phyloP scores from a whole-genome alignment of 345 rosid species.

The Lepidium aucheri region DNA sequence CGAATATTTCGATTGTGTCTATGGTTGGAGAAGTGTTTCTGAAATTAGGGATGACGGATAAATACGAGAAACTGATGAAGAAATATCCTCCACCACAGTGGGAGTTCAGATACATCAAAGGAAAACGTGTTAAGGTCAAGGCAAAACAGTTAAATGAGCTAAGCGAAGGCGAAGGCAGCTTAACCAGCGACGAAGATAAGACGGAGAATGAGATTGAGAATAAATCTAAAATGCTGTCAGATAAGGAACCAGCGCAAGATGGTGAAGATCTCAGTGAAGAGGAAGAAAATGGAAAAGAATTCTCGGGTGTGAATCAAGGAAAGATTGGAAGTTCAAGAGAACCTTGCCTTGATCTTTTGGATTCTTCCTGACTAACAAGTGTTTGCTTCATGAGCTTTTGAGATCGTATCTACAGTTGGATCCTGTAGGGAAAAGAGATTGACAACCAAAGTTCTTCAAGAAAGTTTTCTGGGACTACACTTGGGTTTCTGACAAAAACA shows the following conservation, averaged over 20 bases:
- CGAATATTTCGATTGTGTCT: conserved; percentile 44
- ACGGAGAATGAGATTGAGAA: background rate
- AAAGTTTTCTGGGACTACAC: conserved; percentile 4
- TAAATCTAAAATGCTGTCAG: conserved; percentile 1
- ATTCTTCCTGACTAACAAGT: conserved; percentile 6
- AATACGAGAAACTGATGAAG: conserved; percentile 48
- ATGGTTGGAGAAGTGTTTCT: conserved; percentile 73
- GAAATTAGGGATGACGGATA: conserved; percentile 63
- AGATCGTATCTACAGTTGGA: background rate
- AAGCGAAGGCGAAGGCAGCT: conserved; percentile 15
- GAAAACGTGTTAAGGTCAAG: conserved; percentile 65
- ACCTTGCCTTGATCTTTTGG: conserved; percentile 7
- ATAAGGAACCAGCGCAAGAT: conserved; percentile 1
- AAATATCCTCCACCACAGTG: conserved; percentile 84
- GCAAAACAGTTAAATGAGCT: conserved; percentile 39
- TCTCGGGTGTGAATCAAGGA: background rate
- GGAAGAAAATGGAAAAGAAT: conserved; percentile 10
- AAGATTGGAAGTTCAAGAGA: conserved; percentile 8
- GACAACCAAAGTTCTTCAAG: background rate
- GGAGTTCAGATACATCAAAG: conserved; percentile 71
- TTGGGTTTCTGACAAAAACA: background rate
- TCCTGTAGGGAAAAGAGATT: background rate
- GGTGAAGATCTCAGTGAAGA: conserved; percentile 16
- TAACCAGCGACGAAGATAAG: conserved; percentile 12
- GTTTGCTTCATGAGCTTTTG: conserved; percentile 1